Evolutionary conservation across 1,139 yeast species (phyloP), one percentile per base, ranked within the genome.

Genomic region (Candida albicans): DNA sequence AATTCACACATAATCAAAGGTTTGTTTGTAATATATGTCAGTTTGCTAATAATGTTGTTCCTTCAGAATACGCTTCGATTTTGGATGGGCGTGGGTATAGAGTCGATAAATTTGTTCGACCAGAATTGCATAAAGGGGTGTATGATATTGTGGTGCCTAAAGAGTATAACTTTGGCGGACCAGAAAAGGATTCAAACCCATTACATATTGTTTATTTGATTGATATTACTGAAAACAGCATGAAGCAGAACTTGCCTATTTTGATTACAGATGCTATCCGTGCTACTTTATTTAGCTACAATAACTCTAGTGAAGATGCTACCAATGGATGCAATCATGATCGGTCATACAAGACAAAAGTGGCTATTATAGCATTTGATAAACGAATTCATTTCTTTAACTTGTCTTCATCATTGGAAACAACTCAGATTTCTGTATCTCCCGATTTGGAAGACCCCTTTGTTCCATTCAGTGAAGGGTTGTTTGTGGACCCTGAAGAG

Each of bases 21-120:
- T 87, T 88, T 64, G 74, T 81, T 24, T 93, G 99, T 70, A 93
- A 93, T 63, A 80, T 93, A 57, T 93, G 99, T 67, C 84, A 82
- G 49, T 87, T 87, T 54, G 67, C 74, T 8, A 79, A 89, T 45
- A 87, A 85, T 56, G 70, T 72, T 6, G 82, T 87, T 8, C 89
- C 96, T 0, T 62, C 66, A 8, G 90, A 84, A 37, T 89, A 90
- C 56, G 61, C 69, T 29, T 75, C 88, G 33, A 81, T 87, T 41
- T 64, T 85, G 8, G 90, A 85, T 55, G 65, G 75, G 22, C 82
- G 84, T 3, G 75, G 75, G 41, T 69, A 83, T 46, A 70, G 91
- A 50, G 67, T 80, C 12, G 96, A 89, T 62, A 74, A 79, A 56
- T 69, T 68, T 34, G 66, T 70, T 26, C 77, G 90, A 41, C 93